Base-by-base conservation (phyloP, 2,329 filamentous ascomycete species). In the Fusarium sarcochroum region DNA sequence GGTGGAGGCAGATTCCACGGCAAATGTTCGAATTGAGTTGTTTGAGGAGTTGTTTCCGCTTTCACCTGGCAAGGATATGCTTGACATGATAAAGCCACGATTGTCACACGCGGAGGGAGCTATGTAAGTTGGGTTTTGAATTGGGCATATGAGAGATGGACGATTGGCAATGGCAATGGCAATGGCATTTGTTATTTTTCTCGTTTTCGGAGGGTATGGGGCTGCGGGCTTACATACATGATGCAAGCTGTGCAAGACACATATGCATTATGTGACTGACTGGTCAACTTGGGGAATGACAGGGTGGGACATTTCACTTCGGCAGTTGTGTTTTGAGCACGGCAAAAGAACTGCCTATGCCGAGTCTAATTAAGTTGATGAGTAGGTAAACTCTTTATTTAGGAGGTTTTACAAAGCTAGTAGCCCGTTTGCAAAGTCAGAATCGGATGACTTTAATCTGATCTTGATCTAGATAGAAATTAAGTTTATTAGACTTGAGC, bases 11-110 rank as follows among this genome's bases (percentile, higher is more conserved):
- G 42, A 37, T 55, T 18, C 6, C 44, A 38, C 32, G 44, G 54
- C 45, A 60, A 37, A 15, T 11, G 34, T 30, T 35, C 34, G n/a
- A 54, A 30, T 34, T 56, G 25, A 7, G 20, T 47, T 53, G 30
- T 27, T 53, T 20, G 58, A 47, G 11, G 23, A 62, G 48, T 42
- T 20, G 34, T 20, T 41, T 42, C 17, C 27, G 35, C 17, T 38
- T 7, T 34, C n/a, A 35, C 44, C n/a, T 49, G 17, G 15, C 59
- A 64, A 64, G 59, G 59, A 58, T 64, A 64, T 58, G 59, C 61
- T 64, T 64, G 61, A 30, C 25, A 46, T 4, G 13, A 37, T 7
- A 38, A 37, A 37, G 34, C 32, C 25, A 27, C 27, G 11, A 38
- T 35, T 44, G 30, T 10, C 34, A 58, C 27, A 37, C 23, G 20